phyloP scores from a whole-genome alignment of 2,329 filamentous ascomycete genomes.

The Nothophoma quercina region DNA sequence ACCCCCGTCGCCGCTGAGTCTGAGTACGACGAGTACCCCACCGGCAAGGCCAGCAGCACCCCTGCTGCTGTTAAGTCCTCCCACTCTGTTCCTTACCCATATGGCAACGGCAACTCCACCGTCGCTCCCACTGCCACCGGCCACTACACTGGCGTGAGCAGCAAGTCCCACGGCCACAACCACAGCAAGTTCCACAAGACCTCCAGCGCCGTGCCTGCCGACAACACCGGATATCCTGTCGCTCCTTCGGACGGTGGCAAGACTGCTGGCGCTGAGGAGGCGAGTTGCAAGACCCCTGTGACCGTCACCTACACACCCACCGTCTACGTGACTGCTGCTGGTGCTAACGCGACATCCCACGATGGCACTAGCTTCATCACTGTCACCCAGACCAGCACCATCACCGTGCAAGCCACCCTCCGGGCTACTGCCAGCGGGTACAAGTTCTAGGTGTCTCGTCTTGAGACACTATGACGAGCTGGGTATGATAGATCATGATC shows the following conservation, averaged over 20 bases:
- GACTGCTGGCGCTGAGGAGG: slow-evolving; percentile 9
- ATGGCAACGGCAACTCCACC: slow-evolving; percentile 11
- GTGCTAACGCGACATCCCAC: slow-evolving; percentile 13
- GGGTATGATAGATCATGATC: slow-evolving; percentile 3
- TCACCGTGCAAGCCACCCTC: slow-evolving; percentile 26
- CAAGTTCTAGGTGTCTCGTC: background rate
- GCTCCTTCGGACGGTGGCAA: slow-evolving; percentile 1
- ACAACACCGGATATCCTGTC: slow-evolving; percentile 12
- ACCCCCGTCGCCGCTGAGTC: background rate
- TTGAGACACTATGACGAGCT: background rate
- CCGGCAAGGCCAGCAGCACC: background rate
- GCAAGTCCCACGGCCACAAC: slow-evolving; percentile 13
- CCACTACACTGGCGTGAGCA: background rate
- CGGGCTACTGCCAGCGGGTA: slow-evolving; percentile 7
- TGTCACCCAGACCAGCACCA: slow-evolving; percentile 35
- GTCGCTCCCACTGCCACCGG: slow-evolving; percentile 12
- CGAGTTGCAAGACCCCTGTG: slow-evolving; percentile 30
- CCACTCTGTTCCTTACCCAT: slow-evolving; percentile 8
- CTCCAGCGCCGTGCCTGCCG: slow-evolving; percentile 15
- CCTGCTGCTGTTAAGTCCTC: background rate
- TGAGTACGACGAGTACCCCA: background rate
- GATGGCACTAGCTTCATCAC: slow-evolving; percentile 27
- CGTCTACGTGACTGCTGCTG: slow-evolving; percentile 32
- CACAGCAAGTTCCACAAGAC: slow-evolving; percentile 21
- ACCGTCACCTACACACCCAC: slow-evolving; percentile 41